A percentile compares a stretch with the other conserved stretches of the same genome.
Evolutionary conservation across 331 rosid genomes (phyloP).

Genomic region (Acacia concinna): DNA sequence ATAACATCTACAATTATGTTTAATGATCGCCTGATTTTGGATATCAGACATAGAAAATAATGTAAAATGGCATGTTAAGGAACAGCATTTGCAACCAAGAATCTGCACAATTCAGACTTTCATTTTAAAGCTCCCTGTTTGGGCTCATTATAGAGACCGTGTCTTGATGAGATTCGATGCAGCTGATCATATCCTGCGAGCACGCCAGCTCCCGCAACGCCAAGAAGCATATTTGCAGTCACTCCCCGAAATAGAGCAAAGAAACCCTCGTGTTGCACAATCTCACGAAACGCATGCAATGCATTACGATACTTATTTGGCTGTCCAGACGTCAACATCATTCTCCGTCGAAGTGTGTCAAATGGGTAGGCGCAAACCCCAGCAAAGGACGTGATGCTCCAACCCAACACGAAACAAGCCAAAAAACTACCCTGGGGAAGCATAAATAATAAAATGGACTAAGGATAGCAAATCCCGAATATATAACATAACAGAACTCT

Average conservation of each 20-base stretch:
- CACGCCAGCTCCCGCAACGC: slow-evolving; percentile 97
- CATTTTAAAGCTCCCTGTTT: slow-evolving; percentile 52
- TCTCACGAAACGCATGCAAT: slow-evolving; percentile 76
- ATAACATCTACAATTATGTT: background rate
- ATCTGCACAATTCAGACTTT: slow-evolving; percentile 23
- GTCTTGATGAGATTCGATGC: slow-evolving; percentile 54
- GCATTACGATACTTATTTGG: slow-evolving; percentile 60
- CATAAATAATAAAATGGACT: slow-evolving; percentile 16
- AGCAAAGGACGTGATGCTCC: slow-evolving; percentile 81
- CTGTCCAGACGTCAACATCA: slow-evolving; percentile 98
- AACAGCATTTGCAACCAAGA: background rate
- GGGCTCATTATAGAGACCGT: slow-evolving; percentile 36
- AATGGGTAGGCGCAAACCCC: slow-evolving; percentile 97
- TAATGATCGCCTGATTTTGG: background rate
- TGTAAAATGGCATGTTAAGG: background rate
- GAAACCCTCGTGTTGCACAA: slow-evolving; percentile 75
- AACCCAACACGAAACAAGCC: slow-evolving; percentile 89
- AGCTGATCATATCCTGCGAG: slow-evolving; percentile 90
- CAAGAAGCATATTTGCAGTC: slow-evolving; percentile 90
- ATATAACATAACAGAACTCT: slow-evolving; percentile 20
- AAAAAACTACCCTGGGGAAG: slow-evolving; percentile 73
- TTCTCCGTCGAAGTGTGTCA: slow-evolving; percentile 88
- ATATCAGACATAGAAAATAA: background rate
- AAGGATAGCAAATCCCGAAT: background rate
- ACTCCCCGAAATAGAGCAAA: slow-evolving; percentile 77